phyloP scores from a whole-genome alignment of 768 basidiomycete genomes.

The Suillus plorans region DNA sequence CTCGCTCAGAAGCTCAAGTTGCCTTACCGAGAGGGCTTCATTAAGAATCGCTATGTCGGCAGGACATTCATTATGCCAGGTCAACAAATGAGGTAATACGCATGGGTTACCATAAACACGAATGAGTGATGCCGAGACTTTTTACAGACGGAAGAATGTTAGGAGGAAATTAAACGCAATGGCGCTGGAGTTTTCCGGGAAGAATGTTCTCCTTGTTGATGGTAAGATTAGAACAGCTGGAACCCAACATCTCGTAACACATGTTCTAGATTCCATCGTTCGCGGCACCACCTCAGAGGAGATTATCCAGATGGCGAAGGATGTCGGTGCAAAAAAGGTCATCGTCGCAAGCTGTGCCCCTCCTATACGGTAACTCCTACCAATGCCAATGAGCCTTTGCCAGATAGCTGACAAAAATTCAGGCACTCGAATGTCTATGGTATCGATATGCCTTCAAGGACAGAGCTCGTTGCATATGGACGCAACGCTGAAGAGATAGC shows the following conservation, averaged over 20 bases:
- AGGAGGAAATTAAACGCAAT: slow-evolving; percentile 95
- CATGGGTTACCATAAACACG: not conserved
- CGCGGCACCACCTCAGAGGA: slow-evolving; percentile 98
- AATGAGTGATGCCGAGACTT: slow-evolving; percentile 2
- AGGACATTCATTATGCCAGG: slow-evolving; percentile 99
- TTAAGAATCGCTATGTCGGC: slow-evolving; percentile 98
- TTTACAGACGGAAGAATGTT: slow-evolving; percentile 82
- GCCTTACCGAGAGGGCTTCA: slow-evolving; percentile 96
- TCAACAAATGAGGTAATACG: slow-evolving; percentile 80
- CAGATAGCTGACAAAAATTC: slow-evolving; percentile 7
- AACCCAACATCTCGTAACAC: not conserved
- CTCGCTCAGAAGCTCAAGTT: slow-evolving; percentile 85
- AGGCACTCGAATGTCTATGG: slow-evolving; percentile 96
- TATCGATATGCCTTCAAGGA: slow-evolving; percentile 98
- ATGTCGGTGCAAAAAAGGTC: slow-evolving; percentile 95
- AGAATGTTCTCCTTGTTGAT: slow-evolving; percentile 94
- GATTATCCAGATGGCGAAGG: slow-evolving; percentile 99
- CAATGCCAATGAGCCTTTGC: not conserved
- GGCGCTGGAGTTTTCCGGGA: slow-evolving; percentile 92
- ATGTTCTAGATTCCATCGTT: slow-evolving; percentile 85
- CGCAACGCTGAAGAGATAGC: slow-evolving; percentile 75
- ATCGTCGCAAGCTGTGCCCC: slow-evolving; percentile 97
- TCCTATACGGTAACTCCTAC: slow-evolving; percentile 70
- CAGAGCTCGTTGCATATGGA: slow-evolving; percentile 86
- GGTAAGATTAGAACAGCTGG: slow-evolving; percentile 46